These are phyloP conservation scores for Yamadazyma phyllophila DNA, from an alignment of 805 yeast species.

Conservation along the genomic window DNA sequence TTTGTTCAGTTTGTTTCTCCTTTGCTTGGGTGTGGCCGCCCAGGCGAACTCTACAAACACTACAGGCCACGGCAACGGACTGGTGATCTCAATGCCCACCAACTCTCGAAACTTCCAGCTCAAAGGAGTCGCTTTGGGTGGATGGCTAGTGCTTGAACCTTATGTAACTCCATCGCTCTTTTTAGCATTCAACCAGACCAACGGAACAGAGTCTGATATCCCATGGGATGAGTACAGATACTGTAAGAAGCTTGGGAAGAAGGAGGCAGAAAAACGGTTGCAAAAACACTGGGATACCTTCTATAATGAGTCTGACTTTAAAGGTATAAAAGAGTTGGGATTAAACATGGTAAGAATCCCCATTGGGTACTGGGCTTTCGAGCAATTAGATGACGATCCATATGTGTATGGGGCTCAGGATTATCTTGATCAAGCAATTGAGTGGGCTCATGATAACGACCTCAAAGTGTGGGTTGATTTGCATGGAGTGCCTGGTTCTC, in stretches of 20 bases:
- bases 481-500: conserved; percentile 85
- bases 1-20: no score
- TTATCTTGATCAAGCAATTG: conserved; percentile 63
- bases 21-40: no score
- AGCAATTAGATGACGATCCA: conserved; percentile 49
- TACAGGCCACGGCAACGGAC: neutral
- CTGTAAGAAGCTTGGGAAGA: conserved; percentile 47
- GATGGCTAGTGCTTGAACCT: conserved; percentile 73
- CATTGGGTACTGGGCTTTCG: conserved; percentile 82
- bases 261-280: conserved; percentile 41
- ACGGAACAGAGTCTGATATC: conserved; percentile 25
- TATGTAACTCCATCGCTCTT: conserved; percentile 66
- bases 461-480: conserved; percentile 73
- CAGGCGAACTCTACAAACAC: neutral
- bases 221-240: conserved; percentile 64
- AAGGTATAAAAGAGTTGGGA: conserved; percentile 49
- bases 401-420: conserved; percentile 66
- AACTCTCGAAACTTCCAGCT: conserved; percentile 16
- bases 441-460: conserved; percentile 62
- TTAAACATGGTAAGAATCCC: conserved; percentile 72
- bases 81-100: neutral
- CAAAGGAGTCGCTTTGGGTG: conserved; percentile 47
- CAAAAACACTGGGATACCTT: conserved; percentile 57
- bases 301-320: conserved; percentile 59
- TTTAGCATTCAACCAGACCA: conserved; percentile 23